A percentile compares a stretch with the other conserved stretches of the same genome.
Evolutionary conservation across 2,329 filamentous ascomycete genomes (phyloP).

Genomic region (Fusarium palustre): DNA sequence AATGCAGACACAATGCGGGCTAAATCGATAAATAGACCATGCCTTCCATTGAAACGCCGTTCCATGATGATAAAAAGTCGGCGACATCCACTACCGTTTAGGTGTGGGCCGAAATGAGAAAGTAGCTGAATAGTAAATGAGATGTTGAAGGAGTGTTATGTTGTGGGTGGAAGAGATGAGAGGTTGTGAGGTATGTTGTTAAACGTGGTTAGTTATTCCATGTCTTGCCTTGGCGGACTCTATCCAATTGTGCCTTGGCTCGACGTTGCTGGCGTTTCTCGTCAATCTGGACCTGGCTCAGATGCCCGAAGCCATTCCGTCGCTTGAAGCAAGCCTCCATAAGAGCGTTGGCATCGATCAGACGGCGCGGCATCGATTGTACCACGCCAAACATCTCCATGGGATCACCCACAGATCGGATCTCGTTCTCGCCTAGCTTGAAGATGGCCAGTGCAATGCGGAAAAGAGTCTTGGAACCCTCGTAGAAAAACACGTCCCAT

Average conservation of each 20-base stretch:
- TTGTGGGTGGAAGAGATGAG: constrained; percentile 10
- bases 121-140: constrained; percentile 12
- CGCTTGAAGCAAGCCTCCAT: constrained; percentile 87
- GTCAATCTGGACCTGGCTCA: constrained; percentile 86
- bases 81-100: constrained; percentile 30
- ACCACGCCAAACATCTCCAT: constrained; percentile 98
- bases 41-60: constrained; percentile 46
- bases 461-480: constrained; percentile 93
- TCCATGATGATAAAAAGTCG: constrained; percentile 41
- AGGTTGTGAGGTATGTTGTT: constrained; percentile 5
- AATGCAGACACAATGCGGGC: constrained; percentile 43
- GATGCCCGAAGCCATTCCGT: constrained; percentile 81
- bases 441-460: constrained; percentile 91
- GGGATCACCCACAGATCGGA: constrained; percentile 82
- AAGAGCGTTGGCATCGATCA: constrained; percentile 84
- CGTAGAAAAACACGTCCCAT: constrained; percentile 97
- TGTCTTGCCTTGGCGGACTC: constrained; percentile 47
- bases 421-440: constrained; percentile 85
- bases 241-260: constrained; percentile 61
- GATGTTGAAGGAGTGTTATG: constrained; percentile 27
- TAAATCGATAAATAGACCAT: constrained; percentile 42
- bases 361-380: constrained; percentile 82
- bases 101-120: constrained; percentile 32
- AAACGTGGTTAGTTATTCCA: constrained; percentile 40
- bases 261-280: constrained; percentile 77